Evolutionary conservation across 1,284 basidiomycete genomes (phyloP).

Genomic region (Singerocomus inundabilis): DNA sequence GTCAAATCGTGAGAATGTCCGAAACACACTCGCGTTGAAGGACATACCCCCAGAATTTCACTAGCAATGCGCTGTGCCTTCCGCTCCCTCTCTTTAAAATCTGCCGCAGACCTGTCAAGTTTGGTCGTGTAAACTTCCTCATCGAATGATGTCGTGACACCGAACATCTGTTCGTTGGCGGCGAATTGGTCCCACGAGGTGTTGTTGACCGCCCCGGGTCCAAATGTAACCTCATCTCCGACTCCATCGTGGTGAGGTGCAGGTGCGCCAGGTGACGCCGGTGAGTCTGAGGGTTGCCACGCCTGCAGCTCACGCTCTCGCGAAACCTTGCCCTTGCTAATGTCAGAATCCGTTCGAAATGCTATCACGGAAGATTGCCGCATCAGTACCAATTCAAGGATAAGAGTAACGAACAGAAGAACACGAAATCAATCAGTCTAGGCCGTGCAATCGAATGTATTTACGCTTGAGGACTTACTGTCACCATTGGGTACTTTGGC

Average conservation of each 20-base stretch:
- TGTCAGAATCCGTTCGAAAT: constrained; percentile 89
- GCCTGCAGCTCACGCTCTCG: constrained; percentile 83
- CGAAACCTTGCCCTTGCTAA: constrained; percentile 56
- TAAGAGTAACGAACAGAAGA: neutral
- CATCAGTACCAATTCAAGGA: constrained; percentile 15
- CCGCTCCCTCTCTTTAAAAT: constrained; percentile 87
- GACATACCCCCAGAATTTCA: constrained; percentile 82
- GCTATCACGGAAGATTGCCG: constrained; percentile 40
- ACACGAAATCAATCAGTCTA: neutral
- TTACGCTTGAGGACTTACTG: constrained; percentile 41
- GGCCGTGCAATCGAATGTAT: neutral
- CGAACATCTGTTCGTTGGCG: constrained; percentile 91
- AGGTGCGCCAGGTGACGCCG: constrained; percentile 21
- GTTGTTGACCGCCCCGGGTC: constrained; percentile 44
- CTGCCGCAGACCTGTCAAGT: constrained; percentile 80
- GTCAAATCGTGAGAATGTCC: constrained; percentile 10
- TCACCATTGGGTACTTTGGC: constrained; percentile 64
- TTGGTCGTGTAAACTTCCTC: constrained; percentile 96
- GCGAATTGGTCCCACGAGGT: constrained; percentile 94
- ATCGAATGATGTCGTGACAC: constrained; percentile 88
- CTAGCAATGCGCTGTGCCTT: constrained; percentile 87
- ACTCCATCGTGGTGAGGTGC: constrained; percentile 24
- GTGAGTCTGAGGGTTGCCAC: constrained; percentile 56
- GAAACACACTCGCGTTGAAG: neutral
- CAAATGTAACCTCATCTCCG: constrained; percentile 70